Evolutionary conservation across 345 rosid genomes (phyloP).

Genomic region (Rhizophora apiculata): DNA sequence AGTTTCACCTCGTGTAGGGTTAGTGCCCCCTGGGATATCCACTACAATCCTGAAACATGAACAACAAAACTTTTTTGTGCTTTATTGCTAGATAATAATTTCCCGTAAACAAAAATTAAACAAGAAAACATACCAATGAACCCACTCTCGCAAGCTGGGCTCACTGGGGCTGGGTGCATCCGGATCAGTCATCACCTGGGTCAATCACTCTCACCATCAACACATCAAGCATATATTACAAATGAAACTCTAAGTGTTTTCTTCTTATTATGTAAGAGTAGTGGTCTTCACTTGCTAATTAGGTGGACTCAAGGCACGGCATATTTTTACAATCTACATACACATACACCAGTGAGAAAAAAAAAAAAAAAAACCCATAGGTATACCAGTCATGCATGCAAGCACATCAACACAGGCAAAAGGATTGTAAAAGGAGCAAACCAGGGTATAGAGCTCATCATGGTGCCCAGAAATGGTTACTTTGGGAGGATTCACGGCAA

Average conservation of each 20-base stretch:
- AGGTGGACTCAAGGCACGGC: too few relatives aligned
- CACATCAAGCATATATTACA: neutral
- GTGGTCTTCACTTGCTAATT: too few relatives aligned
- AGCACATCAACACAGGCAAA: too few relatives aligned
- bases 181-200: slow-evolving; percentile 86
- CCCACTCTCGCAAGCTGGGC: slow-evolving; percentile 82
- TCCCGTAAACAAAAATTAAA: neutral
- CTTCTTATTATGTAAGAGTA: too few relatives aligned
- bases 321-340: too few relatives aligned
- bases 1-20: slow-evolving; percentile 50
- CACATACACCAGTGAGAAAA: too few relatives aligned
- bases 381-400: neutral
- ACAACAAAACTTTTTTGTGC: neutral
- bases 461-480: slow-evolving; percentile 59
- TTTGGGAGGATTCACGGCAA: slow-evolving; percentile 51
- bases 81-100: neutral
- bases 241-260: too few relatives aligned
- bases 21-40: slow-evolving; percentile 79
- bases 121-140: slow-evolving; percentile 58
- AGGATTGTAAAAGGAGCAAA: slow-evolving; percentile 6
- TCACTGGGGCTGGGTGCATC: slow-evolving; percentile 97
- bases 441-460: slow-evolving; percentile 68
- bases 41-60: slow-evolving; percentile 58
- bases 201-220: neutral
- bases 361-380: too few relatives aligned